These are phyloP conservation scores for Azolla pinnata DNA, from an alignment of 75 land plant genomes.

Conservation along the genomic window DNA sequence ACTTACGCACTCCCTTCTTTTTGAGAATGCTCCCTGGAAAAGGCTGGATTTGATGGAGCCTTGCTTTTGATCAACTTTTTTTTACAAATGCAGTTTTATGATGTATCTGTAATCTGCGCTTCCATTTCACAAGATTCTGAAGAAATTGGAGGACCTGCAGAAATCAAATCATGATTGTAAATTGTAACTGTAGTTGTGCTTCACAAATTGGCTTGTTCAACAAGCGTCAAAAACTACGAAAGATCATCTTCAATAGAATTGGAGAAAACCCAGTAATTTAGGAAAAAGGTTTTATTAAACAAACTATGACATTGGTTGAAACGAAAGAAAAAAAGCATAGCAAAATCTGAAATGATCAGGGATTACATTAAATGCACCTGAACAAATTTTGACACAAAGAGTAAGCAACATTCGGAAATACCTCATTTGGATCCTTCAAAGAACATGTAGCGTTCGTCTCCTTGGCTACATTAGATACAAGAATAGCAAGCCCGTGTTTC, in stretches of 20 bases:
- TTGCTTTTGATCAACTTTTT: too few relatives aligned
- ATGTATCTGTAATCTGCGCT: too few relatives aligned
- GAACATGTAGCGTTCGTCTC: constrained; percentile 19
- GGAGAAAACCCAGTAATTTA: background rate
- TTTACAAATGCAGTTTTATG: too few relatives aligned
- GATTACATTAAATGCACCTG: background rate
- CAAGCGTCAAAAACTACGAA: too few relatives aligned
- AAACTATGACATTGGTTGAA: background rate
- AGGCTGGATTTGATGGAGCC: too few relatives aligned
- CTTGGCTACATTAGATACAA: constrained; percentile 21
- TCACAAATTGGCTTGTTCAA: background rate
- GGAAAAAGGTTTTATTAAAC: background rate
- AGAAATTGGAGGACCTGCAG: constrained; percentile 6
- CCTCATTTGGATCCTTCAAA: constrained; percentile 23
- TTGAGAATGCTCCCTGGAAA: too few relatives aligned
- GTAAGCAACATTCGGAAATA: too few relatives aligned
- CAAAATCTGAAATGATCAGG: background rate
- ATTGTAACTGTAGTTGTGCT: too few relatives aligned
- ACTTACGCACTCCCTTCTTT: too few relatives aligned
- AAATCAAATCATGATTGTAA: too few relatives aligned
- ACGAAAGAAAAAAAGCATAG: background rate
- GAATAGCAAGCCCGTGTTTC: constrained; percentile 16
- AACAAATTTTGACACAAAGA: background rate
- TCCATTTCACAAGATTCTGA: constrained; percentile 1
- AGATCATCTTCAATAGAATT: too few relatives aligned